Base-by-base conservation (phyloP, 2,329 filamentous ascomycete species). In the Botrytis elliptica region DNA sequence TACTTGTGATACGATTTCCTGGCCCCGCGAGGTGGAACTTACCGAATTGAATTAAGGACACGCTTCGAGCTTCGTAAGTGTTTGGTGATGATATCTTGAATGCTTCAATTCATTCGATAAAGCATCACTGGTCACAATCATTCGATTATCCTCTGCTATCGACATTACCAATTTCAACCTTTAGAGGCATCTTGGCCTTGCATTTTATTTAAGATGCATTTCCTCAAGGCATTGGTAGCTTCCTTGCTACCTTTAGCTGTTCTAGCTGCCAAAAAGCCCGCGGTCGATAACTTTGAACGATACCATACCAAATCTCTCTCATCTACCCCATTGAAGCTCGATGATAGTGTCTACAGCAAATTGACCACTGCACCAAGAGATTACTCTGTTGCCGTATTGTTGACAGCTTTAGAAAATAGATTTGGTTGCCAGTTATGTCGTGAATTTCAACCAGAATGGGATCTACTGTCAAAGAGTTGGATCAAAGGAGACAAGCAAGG, bases 361-460 rank as follows among this genome's bases (percentile, higher is more conserved):
- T 85, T 98, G 77, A 97, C 93, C 4, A 84, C 89, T 25, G 84
- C 88, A 1, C 94, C 95, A 20, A 90, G 96, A 77, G 93, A 99
- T 83, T 97, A 98, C 83, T 90, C 90, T 57, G 88, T 92, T 42
- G 91, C 91, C 3, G 88, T 99, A 4, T 88, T 99, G 22, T 85
- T 99, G 77, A 99, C 96, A 1, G 96, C 96, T 55, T 84, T 95
- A 79, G 95, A 97, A 77, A 81, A 90, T 46, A 89, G 93, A 74
- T 98, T 93, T 81, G 93, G 92, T 75, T 99, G 96, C 82, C 86
- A 90, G 77, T 86, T 98, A 67, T 99, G 96, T 83, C 88, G 90
- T 70, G 93, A 97, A 71, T 97, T 99, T 83, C 93, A 97, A 82
- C 92, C 95, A 1, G 96, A 99, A 84, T 99, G 94, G 92, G 93